Percentiles rank a stretch among this genome's conserved stretches.
phyloP scores from a whole-genome alignment of 2,329 filamentous ascomycete genomes.

The Ceratocystis destructans region DNA sequence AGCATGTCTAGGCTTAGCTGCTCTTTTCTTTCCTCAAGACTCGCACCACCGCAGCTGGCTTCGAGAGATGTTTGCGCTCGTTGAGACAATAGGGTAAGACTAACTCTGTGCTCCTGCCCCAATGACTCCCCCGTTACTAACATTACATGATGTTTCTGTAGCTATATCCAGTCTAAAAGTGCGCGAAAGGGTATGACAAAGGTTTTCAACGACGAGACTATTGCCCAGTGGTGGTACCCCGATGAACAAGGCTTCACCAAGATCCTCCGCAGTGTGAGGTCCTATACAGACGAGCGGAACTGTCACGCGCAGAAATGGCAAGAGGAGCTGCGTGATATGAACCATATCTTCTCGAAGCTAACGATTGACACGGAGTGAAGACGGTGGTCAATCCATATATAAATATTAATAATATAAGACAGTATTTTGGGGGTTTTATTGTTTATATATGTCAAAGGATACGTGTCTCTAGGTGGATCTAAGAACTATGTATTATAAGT shows the following conservation, averaged over 20 bases:
- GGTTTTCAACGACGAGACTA: constrained; percentile 56
- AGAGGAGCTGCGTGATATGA: constrained; percentile 60
- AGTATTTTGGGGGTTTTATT: too few relatives aligned
- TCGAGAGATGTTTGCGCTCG: constrained; percentile 59
- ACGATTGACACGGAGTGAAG: not conserved
- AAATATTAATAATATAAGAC: not conserved
- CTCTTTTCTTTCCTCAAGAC: constrained; percentile 68
- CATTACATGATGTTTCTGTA: constrained; percentile 27
- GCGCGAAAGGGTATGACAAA: constrained; percentile 64
- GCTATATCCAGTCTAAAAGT: constrained; percentile 67
- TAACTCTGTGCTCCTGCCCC: not conserved
- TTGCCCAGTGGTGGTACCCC: constrained; percentile 79
- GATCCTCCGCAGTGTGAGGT: constrained; percentile 61
- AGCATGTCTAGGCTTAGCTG: constrained; percentile 59
- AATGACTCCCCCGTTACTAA: constrained; percentile 11
- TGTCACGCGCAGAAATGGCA: constrained; percentile 41
- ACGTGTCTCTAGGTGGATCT: too few relatives aligned
- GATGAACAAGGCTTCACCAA: constrained; percentile 62
- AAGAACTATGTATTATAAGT: not conserved
- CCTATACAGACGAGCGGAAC: constrained; percentile 67
- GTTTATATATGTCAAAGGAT: too few relatives aligned
- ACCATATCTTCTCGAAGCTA: constrained; percentile 54
- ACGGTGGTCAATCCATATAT: not conserved
- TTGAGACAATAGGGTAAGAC: constrained; percentile 62
- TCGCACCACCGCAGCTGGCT: constrained; percentile 62